Percentiles rank a stretch among this genome's conserved stretches.
phyloP scores from a whole-genome alignment of 768 basidiomycete species.

The Lepiota subincarnata region DNA sequence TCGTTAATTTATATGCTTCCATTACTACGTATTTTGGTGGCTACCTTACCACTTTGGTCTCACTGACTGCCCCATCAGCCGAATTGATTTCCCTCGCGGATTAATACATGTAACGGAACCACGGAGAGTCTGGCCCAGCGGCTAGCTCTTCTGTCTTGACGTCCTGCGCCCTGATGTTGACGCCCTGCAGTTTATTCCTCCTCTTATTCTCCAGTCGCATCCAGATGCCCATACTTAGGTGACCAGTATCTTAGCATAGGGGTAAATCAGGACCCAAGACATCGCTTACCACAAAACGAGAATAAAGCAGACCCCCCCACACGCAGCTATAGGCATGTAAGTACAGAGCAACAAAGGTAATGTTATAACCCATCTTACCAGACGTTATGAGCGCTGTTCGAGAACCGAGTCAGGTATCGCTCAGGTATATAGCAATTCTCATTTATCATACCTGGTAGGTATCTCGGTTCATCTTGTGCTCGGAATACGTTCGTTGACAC shows the following conservation, averaged over 20 bases:
- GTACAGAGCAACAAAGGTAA: neutral
- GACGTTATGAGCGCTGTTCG: conserved; percentile 38
- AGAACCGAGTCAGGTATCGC: neutral
- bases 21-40: neutral
- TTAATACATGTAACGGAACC: conserved; percentile 48
- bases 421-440: neutral
- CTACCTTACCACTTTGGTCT: neutral
- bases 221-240: conserved; percentile 36
- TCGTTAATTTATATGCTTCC: neutral
- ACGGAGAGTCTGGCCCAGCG: conserved; percentile 36
- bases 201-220: conserved; percentile 46
- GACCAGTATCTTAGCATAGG: neutral
- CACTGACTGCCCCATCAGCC: neutral
- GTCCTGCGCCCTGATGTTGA: conserved; percentile 37
- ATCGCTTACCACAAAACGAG: conserved; percentile 32
- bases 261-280: neutral
- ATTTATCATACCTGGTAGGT: conserved; percentile 34
- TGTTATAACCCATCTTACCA: conserved; percentile 24
- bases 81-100: neutral
- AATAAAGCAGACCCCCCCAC: conserved; percentile 43
- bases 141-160: conserved; percentile 40
- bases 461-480: conserved; percentile 46
- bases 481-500: conserved; percentile 51
- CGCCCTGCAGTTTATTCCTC: conserved; percentile 38
- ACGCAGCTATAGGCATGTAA: conserved; percentile 29